Evolutionary conservation across 2,329 filamentous ascomycete genomes (phyloP).

Genomic region (Fusarium continuum): DNA sequence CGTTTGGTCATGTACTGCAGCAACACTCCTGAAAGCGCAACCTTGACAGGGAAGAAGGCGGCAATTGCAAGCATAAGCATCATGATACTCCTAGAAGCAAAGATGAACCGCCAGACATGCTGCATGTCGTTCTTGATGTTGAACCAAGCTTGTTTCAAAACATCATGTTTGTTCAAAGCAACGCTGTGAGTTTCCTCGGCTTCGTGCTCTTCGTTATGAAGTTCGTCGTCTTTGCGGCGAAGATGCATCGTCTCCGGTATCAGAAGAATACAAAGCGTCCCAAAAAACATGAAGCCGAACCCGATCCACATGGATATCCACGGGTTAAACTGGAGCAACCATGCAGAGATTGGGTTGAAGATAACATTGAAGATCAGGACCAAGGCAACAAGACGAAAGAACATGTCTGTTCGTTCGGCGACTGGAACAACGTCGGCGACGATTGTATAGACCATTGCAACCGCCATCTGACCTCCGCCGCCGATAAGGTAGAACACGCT

Average conservation of each 20-base stretch:
- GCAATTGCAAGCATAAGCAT: slow-evolving; percentile 50
- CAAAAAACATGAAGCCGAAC: slow-evolving; percentile 44
- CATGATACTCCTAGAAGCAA: slow-evolving; percentile 51
- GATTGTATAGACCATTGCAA: slow-evolving; percentile 57
- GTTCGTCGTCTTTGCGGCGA: slow-evolving; percentile 43
- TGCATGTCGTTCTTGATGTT: slow-evolving; percentile 44
- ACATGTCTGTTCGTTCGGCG: slow-evolving; percentile 51
- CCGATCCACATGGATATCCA: slow-evolving; percentile 54
- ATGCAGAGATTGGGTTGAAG: slow-evolving; percentile 53
- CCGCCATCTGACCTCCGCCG: slow-evolving; percentile 51
- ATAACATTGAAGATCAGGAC: slow-evolving; percentile 52
- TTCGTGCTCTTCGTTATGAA: slow-evolving; percentile 13
- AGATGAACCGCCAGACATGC: slow-evolving; percentile 53
- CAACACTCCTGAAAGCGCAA: slow-evolving; percentile 49
- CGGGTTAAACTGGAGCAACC: slow-evolving; percentile 50
- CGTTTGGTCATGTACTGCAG: slow-evolving; percentile 64
- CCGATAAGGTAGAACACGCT: slow-evolving; percentile 52
- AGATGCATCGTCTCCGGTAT: slow-evolving; percentile 56
- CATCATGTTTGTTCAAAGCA: slow-evolving; percentile 11
- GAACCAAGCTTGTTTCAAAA: slow-evolving; percentile 41
- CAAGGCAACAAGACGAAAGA: slow-evolving; percentile 52
- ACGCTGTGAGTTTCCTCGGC: background rate
- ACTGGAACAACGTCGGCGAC: slow-evolving; percentile 55
- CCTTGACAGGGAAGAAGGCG: slow-evolving; percentile 42
- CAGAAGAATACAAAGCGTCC: slow-evolving; percentile 44